Base-by-base conservation (phyloP, 805 yeast species). In the Ogataea trehalophila region DNA sequence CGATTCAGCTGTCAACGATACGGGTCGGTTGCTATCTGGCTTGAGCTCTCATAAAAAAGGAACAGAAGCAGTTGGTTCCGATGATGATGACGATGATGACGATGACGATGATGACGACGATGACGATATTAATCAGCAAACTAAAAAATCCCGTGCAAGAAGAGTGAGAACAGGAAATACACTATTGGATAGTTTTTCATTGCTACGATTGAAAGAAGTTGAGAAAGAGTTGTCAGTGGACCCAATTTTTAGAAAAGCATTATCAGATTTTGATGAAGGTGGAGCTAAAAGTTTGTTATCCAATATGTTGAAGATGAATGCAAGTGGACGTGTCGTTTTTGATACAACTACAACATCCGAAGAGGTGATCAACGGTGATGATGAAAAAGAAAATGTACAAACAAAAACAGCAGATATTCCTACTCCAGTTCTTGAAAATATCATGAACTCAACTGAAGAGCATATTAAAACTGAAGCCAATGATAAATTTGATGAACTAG, bases 1-100 rank as follows among this genome's bases (percentile, higher is more conserved):
- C 20, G 97, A 91, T 59, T 85, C 96, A 0, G 95, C 89, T 0
- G 95, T 91, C 5, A 83, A 85, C 8, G 97, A 91, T 58, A 90
- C 97, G 0, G 95, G 96, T 2, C 81, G 82, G 57, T 71, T 92
- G 47, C 58, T 77, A 33, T 75, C 79, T 47, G 80, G 80, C 9
- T 63, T 76, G 38, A 68, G 76, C 5, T 53, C 65, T 4, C 68
- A 57, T 9, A 64, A 58, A 11, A 61, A 56, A 2, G 57, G 48
- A 6, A 51, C 49, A 14, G 57, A 48, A 3, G 50, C 45, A 4
- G 47, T 39, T 2, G 50, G 45, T 8, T 59, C 46, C 2, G 56
- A 50, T 9, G 53, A 43, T 1, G 51, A 42, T 4, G 60, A 53
- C 3, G 63, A 54, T 14, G 60, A 46, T 17, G 59, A 48, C 6